A percentile compares a stretch with the other conserved stretches of the same genome.
These are phyloP conservation scores for Amesomyces nigricolor DNA, from an alignment of 2,329 filamentous ascomycete species.

Conservation along the genomic window DNA sequence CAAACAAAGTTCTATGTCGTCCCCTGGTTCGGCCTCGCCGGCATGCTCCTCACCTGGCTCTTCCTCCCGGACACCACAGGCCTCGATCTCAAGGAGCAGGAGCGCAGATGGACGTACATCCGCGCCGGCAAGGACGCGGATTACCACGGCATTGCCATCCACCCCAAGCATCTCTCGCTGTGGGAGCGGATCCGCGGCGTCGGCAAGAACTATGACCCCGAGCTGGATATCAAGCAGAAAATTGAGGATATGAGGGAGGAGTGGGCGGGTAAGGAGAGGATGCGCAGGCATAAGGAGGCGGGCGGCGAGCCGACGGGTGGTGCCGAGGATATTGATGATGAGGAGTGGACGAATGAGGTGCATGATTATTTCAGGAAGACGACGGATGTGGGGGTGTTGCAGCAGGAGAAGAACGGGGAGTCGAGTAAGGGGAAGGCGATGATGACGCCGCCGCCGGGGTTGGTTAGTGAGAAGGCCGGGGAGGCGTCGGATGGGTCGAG, in stretches of 20 bases:
- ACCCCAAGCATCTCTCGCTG: conserved; percentile 78
- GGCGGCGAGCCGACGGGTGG: conserved; percentile 28
- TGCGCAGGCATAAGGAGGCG: conserved; percentile 32
- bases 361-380: conserved; percentile 48
- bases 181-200: conserved; percentile 80
- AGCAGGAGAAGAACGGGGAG: background rate
- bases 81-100: conserved; percentile 93
- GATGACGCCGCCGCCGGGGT: background rate
- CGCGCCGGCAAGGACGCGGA: conserved; percentile 69
- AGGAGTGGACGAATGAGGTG: conserved; percentile 49
- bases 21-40: conserved; percentile 88
- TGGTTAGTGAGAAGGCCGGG: conserved; percentile 8
- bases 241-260: conserved; percentile 72
- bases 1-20: conserved; percentile 86
- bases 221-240: conserved; percentile 75
- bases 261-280: conserved; percentile 51
- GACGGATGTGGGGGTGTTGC: conserved; percentile 11
- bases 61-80: conserved; percentile 97
- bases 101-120: conserved; percentile 87
- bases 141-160: conserved; percentile 90
- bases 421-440: background rate
- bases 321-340: conserved; percentile 34
- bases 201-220: conserved; percentile 76
- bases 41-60: conserved; percentile 73
- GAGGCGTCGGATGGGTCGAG: conserved; percentile 4